Conservation (phyloP, 257 asterid species). For the Solanum ossicruentum region DNA sequence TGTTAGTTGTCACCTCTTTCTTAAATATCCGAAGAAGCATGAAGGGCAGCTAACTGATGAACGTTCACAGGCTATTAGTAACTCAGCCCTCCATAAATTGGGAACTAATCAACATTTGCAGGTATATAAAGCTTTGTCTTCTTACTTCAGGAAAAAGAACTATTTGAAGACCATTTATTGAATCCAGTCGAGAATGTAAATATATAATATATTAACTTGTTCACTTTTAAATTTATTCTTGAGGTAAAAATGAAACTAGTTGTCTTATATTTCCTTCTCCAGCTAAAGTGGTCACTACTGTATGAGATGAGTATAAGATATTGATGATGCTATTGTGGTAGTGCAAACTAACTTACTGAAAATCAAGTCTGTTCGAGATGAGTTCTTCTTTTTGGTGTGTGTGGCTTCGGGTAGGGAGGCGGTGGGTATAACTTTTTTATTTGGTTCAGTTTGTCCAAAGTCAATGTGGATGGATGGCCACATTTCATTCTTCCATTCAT, state of each 20-base stretch:
- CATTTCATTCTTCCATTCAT: not conserved
- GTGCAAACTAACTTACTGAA: not conserved
- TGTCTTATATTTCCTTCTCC: not conserved
- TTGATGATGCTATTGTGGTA: not conserved
- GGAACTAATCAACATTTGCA: constrained; percentile 65
- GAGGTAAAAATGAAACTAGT: not conserved
- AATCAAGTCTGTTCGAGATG: not conserved
- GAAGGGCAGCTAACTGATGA: constrained; percentile 57
- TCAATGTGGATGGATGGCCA: not conserved
- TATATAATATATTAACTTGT: not conserved
- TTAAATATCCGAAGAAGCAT: constrained; percentile 53
- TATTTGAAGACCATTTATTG: not conserved
- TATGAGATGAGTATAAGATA: not conserved
- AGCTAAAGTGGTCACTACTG: not conserved
- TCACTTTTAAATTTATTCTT: not conserved
- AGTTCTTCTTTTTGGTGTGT: not conserved
- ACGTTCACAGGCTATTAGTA: constrained; percentile 47
- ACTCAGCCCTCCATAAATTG: constrained; percentile 55
- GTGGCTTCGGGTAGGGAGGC: not conserved
- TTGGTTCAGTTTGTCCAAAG: not conserved
- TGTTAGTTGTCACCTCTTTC: constrained; percentile 67
- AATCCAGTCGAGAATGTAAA: not conserved
- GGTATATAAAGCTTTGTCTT: constrained; percentile 21
- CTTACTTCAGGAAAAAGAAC: not conserved
- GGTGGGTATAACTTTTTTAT: not conserved